Evolutionary conservation across 2,329 filamentous ascomycete species (phyloP), one percentile per base, ranked within the genome.

Genomic region (Beauveria rudraprayagi): DNA sequence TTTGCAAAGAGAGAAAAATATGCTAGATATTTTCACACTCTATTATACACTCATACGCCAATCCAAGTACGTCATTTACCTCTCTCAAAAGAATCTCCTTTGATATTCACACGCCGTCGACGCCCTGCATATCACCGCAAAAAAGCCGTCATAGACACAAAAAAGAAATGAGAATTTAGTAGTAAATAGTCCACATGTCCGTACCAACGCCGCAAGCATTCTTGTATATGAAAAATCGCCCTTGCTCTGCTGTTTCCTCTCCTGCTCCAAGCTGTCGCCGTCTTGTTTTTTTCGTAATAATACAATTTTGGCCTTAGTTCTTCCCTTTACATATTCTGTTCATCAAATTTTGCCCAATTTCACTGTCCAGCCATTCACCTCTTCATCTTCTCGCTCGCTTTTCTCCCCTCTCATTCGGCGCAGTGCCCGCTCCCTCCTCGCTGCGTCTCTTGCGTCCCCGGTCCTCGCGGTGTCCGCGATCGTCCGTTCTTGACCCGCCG

Each of bases 331-430:
- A 16, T 14, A 16, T 40, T 7, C 47, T 37, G 5, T 51, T 4
- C 11, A 28, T 41, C 6, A 14, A 34, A 9, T 4, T 57, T 40
- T 22, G 30, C 34, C 34, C 3, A 37, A 5, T 24, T 44, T 10
- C 16, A 44, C n/a, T 16, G 8, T 7, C 57, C 63, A 56, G 52
- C 53, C 69, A 11, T 28, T 37, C 37, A 43, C 3, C 46, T 14
- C 34, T 9, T 76, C 82, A 67, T 48, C 78, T 77, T 70, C 82
- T 77, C 64, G 73, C 76, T 69, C 82, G 76, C 75, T 85, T 85
- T 63, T 84, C 81, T 62, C 78, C 54, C 11, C 55, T 75, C 44
- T 82, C 80, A 66, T 70, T 76, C 17, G 69, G 65, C 63, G 72
- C 62, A 22, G 66, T 65, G 41, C 72, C 74, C n/a, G 70, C 67